These are phyloP conservation scores for Russula abietina DNA, from an alignment of 768 basidiomycete species.

Conservation along the genomic window DNA sequence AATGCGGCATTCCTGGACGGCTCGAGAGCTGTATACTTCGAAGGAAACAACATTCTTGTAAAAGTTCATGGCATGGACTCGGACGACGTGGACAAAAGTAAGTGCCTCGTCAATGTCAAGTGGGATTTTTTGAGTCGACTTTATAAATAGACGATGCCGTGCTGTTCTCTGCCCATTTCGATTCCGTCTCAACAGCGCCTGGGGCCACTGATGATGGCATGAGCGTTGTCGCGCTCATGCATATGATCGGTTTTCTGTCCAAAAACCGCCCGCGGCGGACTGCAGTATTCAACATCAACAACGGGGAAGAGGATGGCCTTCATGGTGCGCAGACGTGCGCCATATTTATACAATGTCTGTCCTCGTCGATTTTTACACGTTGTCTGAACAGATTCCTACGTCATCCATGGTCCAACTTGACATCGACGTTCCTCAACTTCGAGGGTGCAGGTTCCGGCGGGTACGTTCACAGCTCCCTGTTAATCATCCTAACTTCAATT, in stretches of 20 bases:
- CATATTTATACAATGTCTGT: slow-evolving; percentile 3
- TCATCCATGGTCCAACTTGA: slow-evolving; percentile 68
- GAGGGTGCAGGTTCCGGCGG: slow-evolving; percentile 79
- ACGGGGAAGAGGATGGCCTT: slow-evolving; percentile 75
- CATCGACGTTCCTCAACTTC: slow-evolving; percentile 68
- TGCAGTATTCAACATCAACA: slow-evolving; percentile 79
- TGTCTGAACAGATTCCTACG: slow-evolving; percentile 47
- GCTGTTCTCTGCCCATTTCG: slow-evolving; percentile 76
- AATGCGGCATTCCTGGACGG: slow-evolving; percentile 40
- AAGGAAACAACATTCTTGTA: slow-evolving; percentile 62
- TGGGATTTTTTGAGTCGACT: background rate
- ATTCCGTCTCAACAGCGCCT: slow-evolving; percentile 68
- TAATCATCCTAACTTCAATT: slow-evolving; percentile 5
- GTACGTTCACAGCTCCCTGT: slow-evolving; percentile 34
- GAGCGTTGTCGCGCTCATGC: slow-evolving; percentile 59
- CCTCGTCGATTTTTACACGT: background rate
- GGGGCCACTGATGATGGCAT: slow-evolving; percentile 79
- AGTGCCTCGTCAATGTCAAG: slow-evolving; percentile 5
- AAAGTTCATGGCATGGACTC: slow-evolving; percentile 54
- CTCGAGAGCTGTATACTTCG: slow-evolving; percentile 44
- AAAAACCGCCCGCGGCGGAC: slow-evolving; percentile 49
- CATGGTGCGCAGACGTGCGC: slow-evolving; percentile 63
- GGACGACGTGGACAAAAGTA: slow-evolving; percentile 31
- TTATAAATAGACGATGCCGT: slow-evolving; percentile 38
- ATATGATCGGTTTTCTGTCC: slow-evolving; percentile 46